A percentile compares a stretch with the other conserved stretches of the same genome.
These are phyloP conservation scores for Pythium plurisporium DNA, from an alignment of 352 stramenopile species.

Conservation along the genomic window DNA sequence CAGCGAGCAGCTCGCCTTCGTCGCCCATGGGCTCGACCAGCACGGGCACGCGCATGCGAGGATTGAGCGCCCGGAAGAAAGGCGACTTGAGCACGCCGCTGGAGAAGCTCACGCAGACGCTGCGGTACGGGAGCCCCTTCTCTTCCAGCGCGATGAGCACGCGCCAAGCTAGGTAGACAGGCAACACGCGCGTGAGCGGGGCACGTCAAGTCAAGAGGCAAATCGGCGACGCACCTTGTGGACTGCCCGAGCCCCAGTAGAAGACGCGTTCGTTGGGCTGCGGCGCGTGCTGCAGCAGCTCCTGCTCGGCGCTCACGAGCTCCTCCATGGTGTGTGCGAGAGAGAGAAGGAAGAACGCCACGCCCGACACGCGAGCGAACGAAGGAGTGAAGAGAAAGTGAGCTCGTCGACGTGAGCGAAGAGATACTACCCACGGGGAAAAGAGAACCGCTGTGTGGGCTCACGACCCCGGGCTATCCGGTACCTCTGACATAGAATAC, in stretches of 20 bases:
- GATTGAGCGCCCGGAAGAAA: slow-evolving; percentile 74
- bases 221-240: slow-evolving; percentile 46
- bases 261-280: slow-evolving; percentile 67
- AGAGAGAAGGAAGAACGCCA: neutral
- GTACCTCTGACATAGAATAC: neutral
- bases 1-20: slow-evolving; percentile 2
- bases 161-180: slow-evolving; percentile 65
- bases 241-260: slow-evolving; percentile 81
- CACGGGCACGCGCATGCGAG: slow-evolving; percentile 77
- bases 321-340: neutral
- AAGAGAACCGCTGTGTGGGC: too few species aligned
- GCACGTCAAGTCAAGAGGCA: neutral
- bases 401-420: neutral
- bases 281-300: slow-evolving; percentile 52
- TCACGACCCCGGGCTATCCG: too few species aligned
- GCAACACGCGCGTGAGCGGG: neutral
- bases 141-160: slow-evolving; percentile 78
- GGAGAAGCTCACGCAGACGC: slow-evolving; percentile 79
- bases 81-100: slow-evolving; percentile 78
- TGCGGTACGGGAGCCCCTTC: slow-evolving; percentile 71
- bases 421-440: too few species aligned
- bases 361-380: too few species aligned
- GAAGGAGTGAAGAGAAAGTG: neutral
- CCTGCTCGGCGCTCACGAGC: slow-evolving; percentile 42
- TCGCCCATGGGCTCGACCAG: slow-evolving; percentile 59